A percentile compares a stretch with the other conserved stretches of the same genome.
Evolutionary conservation across 1,284 basidiomycete species (phyloP).

Genomic region (Chalciporus piperatoides): DNA sequence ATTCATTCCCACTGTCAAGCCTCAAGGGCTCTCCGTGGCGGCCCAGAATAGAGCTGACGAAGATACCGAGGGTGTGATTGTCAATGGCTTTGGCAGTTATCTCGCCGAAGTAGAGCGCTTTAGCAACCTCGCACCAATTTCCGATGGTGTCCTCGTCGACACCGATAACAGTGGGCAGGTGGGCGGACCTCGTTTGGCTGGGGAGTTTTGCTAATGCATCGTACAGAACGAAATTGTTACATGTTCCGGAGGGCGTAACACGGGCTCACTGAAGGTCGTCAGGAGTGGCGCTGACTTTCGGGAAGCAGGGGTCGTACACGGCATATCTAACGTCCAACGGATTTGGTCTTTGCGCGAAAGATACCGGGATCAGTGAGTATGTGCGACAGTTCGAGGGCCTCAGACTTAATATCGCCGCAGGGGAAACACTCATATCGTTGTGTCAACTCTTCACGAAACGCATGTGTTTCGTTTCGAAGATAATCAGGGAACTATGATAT

Average conservation of each 20-base stretch:
- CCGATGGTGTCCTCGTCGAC: slow-evolving; percentile 80
- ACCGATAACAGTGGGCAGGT: slow-evolving; percentile 75
- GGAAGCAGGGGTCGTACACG: slow-evolving; percentile 60
- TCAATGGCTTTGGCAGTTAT: slow-evolving; percentile 49
- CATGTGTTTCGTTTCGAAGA: slow-evolving; percentile 50
- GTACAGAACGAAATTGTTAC: slow-evolving; percentile 77
- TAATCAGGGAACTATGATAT: slow-evolving; percentile 31
- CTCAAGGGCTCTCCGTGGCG: slow-evolving; percentile 25
- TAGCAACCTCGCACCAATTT: slow-evolving; percentile 84
- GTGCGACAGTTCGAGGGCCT: background rate
- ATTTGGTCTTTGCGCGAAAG: slow-evolving; percentile 63
- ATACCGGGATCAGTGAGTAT: slow-evolving; percentile 51
- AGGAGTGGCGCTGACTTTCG: slow-evolving; percentile 84
- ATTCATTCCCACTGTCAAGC: slow-evolving; percentile 41
- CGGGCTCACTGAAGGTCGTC: slow-evolving; percentile 79
- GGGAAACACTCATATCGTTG: slow-evolving; percentile 52
- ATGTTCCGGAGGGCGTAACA: slow-evolving; percentile 82
- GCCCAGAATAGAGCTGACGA: slow-evolving; percentile 35
- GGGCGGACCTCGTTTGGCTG: slow-evolving; percentile 21
- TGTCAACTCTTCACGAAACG: slow-evolving; percentile 53
- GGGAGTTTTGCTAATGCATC: slow-evolving; percentile 8
- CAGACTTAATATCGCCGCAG: slow-evolving; percentile 30
- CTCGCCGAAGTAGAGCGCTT: slow-evolving; percentile 61
- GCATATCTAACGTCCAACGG: slow-evolving; percentile 53
- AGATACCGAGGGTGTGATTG: slow-evolving; percentile 42